phyloP scores from a whole-genome alignment of 495 filamentous ascomycete genomes.

The Aspergillus hancockii region DNA sequence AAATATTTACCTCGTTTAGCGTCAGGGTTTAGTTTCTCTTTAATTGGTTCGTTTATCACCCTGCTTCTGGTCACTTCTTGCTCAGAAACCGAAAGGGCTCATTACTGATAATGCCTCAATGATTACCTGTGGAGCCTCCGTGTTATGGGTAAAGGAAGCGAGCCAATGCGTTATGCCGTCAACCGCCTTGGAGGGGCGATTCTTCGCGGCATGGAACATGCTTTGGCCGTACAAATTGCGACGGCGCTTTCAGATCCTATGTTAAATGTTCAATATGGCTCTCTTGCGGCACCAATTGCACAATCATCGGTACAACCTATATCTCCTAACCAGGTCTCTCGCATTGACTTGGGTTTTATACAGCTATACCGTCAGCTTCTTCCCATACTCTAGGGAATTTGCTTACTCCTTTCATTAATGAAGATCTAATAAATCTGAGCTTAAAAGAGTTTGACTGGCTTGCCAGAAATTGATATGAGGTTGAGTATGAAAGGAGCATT shows the following conservation, averaged over 20 bases:
- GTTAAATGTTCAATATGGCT: not conserved
- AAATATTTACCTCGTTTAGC: not conserved
- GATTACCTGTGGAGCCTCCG: not conserved
- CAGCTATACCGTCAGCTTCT: not conserved
- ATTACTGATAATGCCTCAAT: constrained; percentile 1
- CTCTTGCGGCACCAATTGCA: not conserved
- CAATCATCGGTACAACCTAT: not conserved
- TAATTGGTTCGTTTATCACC: not conserved
- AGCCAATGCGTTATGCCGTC: constrained; percentile 1
- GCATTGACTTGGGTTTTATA: not conserved
- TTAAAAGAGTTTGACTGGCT: not conserved
- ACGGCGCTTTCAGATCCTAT: not conserved
- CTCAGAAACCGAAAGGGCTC: not conserved
- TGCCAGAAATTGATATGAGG: not conserved
- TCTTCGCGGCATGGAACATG: constrained; percentile 2
- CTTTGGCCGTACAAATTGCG: not conserved
- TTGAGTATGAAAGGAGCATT: no score
- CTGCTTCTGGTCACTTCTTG: not conserved
- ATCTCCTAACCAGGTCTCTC: not conserved
- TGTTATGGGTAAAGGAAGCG: not conserved
- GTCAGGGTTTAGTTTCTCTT: not conserved
- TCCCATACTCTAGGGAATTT: not conserved
- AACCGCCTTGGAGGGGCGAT: constrained; percentile 1
- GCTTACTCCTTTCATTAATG: not conserved
- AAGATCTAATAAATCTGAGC: not conserved